Evolutionary conservation across 257 asterid genomes (phyloP), one percentile per base, ranked within the genome.

Genomic region (Leptodermis oblonga): DNA sequence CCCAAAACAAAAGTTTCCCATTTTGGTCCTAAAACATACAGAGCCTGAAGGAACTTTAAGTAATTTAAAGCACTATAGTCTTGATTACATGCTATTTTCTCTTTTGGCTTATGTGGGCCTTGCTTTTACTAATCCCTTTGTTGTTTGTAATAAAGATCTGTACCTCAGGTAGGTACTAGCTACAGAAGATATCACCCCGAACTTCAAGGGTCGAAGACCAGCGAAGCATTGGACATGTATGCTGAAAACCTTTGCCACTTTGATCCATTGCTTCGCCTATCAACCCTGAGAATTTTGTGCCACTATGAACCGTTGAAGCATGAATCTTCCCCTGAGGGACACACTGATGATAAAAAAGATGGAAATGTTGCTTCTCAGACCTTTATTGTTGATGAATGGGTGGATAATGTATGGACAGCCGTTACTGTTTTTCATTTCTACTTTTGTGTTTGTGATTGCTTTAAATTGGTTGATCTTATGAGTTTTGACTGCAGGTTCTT

Each of bases 231-330:
- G 51, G 86, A 84, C 73, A 49, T 71, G 65, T 89, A 87, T 73
- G 76, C 83, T 62, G 90, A 80, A 74, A 90, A 94, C 80, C 81
- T 94, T 62, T 76, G 86, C 82, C 88, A 91, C 61, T 76, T 78
- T 33, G 76, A 84, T 81, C 85, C 81, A 74, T 82, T 60, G 53
- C 82, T 94, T 76, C 96, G 99, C 60, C 85, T 82, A 75, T 87
- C 87, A 23, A 89, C 96, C 62, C 72, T 94, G 75, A 85, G 95
- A 78, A 84, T 94, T 70, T 82, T 94, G 83, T 85, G 90, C 87
- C 92, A 89, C 72, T 94, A 80, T 71, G 95, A 85, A 71, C 84
- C 84, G 72, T 55, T 86, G 77, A 61, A 73, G 61, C 62, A 66
- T 70, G 77, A 74, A 49, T 68, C 70, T 70, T 71, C 71, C 18